Percentiles rank a stretch among this genome's conserved stretches.
These are phyloP conservation scores for Claviceps purpurea DNA, from an alignment of 2,329 filamentous ascomycete genomes.

Conservation along the genomic window DNA sequence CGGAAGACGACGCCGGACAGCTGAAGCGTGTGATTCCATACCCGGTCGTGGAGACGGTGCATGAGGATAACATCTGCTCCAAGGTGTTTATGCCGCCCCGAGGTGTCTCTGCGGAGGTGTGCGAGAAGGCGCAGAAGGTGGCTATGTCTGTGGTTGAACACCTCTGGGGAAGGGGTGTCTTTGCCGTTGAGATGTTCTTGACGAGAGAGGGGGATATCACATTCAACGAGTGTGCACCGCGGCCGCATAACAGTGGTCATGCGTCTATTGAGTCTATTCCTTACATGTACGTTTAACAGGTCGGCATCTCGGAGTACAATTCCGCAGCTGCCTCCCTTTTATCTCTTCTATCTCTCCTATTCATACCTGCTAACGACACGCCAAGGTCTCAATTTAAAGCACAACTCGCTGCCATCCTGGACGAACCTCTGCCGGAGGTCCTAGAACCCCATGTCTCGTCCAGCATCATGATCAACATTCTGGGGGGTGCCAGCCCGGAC, in stretches of 20 bases:
- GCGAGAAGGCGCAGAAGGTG: conserved; percentile 56
- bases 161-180: conserved; percentile 81
- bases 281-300: conserved; percentile 31
- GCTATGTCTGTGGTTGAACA: conserved; percentile 67
- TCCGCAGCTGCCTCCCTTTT: background rate
- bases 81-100: conserved; percentile 79
- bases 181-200: conserved; percentile 94
- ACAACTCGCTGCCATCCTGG: conserved; percentile 75
- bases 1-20: conserved; percentile 49
- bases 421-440: conserved; percentile 38
- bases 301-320: background rate
- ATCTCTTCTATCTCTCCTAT: background rate
- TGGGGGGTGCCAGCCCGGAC: conserved; percentile 52
- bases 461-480: conserved; percentile 70
- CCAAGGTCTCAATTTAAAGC: conserved; percentile 71
- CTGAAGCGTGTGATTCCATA: conserved; percentile 51
- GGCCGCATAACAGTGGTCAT: conserved; percentile 82
- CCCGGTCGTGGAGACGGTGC: conserved; percentile 84
- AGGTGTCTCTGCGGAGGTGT: conserved; percentile 46
- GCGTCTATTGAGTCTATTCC: conserved; percentile 88
- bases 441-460: conserved; percentile 45
- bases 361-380: background rate
- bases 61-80: conserved; percentile 92
- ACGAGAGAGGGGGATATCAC: conserved; percentile 46
- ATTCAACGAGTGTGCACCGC: conserved; percentile 37